Evolutionary conservation across 257 asterid genomes (phyloP).

Genomic region (Mitragyna speciosa): DNA sequence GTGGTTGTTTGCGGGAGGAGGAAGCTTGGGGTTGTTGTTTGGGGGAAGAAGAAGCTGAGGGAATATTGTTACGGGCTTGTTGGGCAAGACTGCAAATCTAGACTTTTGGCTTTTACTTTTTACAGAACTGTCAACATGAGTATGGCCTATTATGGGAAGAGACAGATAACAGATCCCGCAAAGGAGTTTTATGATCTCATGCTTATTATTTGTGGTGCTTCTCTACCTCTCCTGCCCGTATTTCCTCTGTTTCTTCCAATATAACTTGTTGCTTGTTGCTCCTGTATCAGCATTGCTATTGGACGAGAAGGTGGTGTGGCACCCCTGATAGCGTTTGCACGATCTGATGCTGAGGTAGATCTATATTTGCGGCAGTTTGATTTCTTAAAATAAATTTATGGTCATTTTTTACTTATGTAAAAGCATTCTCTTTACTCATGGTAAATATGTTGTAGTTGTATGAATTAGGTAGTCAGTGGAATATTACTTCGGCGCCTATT

Average conservation of each 20-base stretch:
- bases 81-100: neutral
- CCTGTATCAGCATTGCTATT: constrained; percentile 66
- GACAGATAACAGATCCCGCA: neutral
- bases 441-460: neutral
- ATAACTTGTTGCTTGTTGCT: constrained; percentile 19
- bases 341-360: constrained; percentile 65
- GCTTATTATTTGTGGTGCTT: constrained; percentile 2
- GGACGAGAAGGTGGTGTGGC: constrained; percentile 90
- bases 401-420: neutral
- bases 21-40: neutral
- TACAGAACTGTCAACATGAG: neutral
- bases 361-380: neutral
- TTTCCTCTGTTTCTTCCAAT: constrained; percentile 13
- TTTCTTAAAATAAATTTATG: neutral
- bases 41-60: neutral
- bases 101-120: neutral
- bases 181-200: neutral
- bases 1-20: too few relatives aligned
- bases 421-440: neutral
- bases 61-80: neutral
- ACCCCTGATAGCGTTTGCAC: constrained; percentile 77
- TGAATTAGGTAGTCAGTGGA: neutral
- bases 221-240: constrained; percentile 1
- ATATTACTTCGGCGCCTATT: neutral
- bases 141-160: neutral